Evolutionary conservation across 106 monocot species (phyloP), one percentile per base, ranked within the genome.

Genomic region (Phalaenopsis aphrodite): DNA sequence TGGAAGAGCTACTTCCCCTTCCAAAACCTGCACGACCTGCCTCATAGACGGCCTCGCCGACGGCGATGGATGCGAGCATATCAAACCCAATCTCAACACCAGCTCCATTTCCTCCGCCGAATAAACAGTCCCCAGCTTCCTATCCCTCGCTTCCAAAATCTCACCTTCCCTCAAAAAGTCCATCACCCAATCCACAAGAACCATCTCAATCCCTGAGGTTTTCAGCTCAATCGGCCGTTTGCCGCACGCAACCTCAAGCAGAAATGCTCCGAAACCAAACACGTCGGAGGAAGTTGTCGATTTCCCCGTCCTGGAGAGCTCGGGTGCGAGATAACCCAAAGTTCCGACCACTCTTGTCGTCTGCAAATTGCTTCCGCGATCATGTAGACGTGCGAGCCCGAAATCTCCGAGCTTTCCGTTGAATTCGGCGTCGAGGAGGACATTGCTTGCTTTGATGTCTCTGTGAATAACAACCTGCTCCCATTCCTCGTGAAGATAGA

Each of bases 361-460:
- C 41, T 83, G 83, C 49, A 78, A 67, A 43, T 83, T 78, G 37
- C 78, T 78, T 23, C 83, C 83, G n/a, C 57, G 78, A 39, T 83
- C 83, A 37, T 83, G 71, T 37, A 83, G 78, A 52, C 67, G 69
- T 2, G 83, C 83, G 1, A 83, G 56, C n/a, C 83, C 83, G 42
- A 78, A 83, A 47, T 83, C 83, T 8, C 83, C 78, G 5, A 83
- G 61, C 56, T 78, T 78, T 21, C 55, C 83, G 57, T 83, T 78
- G 65, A 83, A 42, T 0, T 78, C 72, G 42, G 69, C 37, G 39
- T 83, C 83, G 46, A 78, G 72, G 8, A 83, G 77, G 5, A 88
- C 82, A 42, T 88, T 88, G 79, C 82, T 79, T 36, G 88, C 85
- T 41, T 88, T 88, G 57, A 88, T 85, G 85, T 88, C 88, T 24